Evolutionary conservation across 2,329 filamentous ascomycete species (phyloP).

Genomic region (Penicillium sp.): DNA sequence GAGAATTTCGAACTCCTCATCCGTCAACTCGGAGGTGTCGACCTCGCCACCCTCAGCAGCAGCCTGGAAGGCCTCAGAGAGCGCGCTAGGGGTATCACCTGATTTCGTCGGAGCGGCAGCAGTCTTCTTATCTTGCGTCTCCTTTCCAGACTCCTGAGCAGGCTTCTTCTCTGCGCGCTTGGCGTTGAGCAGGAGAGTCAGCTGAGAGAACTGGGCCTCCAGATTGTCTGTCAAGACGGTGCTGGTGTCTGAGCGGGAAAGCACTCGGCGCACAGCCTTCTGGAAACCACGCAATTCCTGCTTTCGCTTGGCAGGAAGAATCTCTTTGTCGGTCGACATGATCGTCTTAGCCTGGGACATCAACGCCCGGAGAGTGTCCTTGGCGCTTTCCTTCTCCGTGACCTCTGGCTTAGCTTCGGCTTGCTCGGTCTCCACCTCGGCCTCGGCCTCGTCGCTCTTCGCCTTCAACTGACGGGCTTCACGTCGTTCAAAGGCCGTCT

Average conservation of each 20-base stretch:
- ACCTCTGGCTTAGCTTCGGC: slow-evolving; percentile 24
- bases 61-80: slow-evolving; percentile 32
- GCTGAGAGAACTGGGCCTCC: slow-evolving; percentile 49
- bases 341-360: slow-evolving; percentile 55
- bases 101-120: slow-evolving; percentile 9
- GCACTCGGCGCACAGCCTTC: slow-evolving; percentile 56
- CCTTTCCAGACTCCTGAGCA: slow-evolving; percentile 19
- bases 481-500: slow-evolving; percentile 44
- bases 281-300: slow-evolving; percentile 68
- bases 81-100: slow-evolving; percentile 19
- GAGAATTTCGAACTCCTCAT: slow-evolving; percentile 43
- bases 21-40: slow-evolving; percentile 44
- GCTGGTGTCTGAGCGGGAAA: slow-evolving; percentile 49
- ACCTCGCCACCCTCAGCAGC: slow-evolving; percentile 27
- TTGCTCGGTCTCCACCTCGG: slow-evolving; percentile 19
- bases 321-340: slow-evolving; percentile 47
- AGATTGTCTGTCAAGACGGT: slow-evolving; percentile 44
- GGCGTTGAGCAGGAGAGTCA: slow-evolving; percentile 46
- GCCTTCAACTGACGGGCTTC: slow-evolving; percentile 26
- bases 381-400: slow-evolving; percentile 33
- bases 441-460: slow-evolving; percentile 23
- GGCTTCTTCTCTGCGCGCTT: slow-evolving; percentile 27
- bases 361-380: slow-evolving; percentile 49
- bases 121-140: slow-evolving; percentile 7
- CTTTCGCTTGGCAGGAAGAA: slow-evolving; percentile 65